A percentile compares a stretch with the other conserved stretches of the same genome.
phyloP scores from a whole-genome alignment of 2,329 filamentous ascomycete species.

The Lomentospora prolificans region DNA sequence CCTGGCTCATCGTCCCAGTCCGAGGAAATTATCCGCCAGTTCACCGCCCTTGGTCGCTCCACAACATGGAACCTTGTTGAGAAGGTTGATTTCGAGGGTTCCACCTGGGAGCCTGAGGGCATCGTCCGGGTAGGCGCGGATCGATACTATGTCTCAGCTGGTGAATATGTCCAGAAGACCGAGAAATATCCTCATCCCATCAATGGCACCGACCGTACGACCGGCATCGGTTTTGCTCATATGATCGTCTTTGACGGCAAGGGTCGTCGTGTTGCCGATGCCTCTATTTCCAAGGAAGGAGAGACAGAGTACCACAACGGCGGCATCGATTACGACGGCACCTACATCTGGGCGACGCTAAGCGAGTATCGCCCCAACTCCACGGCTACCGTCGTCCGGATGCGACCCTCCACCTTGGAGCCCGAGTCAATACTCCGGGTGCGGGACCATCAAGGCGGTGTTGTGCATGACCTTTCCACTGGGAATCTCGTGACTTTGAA shows the following conservation, averaged over 20 bases:
- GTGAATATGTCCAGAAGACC: slow-evolving; percentile 27
- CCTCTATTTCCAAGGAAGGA: slow-evolving; percentile 27
- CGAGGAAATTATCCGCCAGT: slow-evolving; percentile 25
- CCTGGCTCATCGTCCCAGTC: slow-evolving; percentile 24
- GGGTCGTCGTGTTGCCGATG: slow-evolving; percentile 32
- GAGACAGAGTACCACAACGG: slow-evolving; percentile 34
- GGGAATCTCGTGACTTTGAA: slow-evolving; percentile 29
- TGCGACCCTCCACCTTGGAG: slow-evolving; percentile 26
- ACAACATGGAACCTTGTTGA: slow-evolving; percentile 32
- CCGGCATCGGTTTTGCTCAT: slow-evolving; percentile 34
- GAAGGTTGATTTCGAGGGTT: slow-evolving; percentile 31
- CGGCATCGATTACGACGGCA: slow-evolving; percentile 38
- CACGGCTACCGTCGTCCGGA: slow-evolving; percentile 30
- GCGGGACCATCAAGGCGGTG: slow-evolving; percentile 34
- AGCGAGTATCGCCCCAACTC: slow-evolving; percentile 37
- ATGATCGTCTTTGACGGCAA: slow-evolving; percentile 32
- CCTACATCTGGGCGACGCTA: slow-evolving; percentile 34
- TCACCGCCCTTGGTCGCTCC: slow-evolving; percentile 25
- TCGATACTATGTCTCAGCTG: slow-evolving; percentile 33
- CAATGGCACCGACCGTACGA: slow-evolving; percentile 39
- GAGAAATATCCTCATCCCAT: slow-evolving; percentile 27
- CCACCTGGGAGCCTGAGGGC: slow-evolving; percentile 39
- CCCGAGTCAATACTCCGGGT: slow-evolving; percentile 24
- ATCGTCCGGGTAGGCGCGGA: slow-evolving; percentile 31
- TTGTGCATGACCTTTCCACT: slow-evolving; percentile 29